Percentiles rank a stretch among this genome's conserved stretches.
Evolutionary conservation across 495 filamentous ascomycete species (phyloP).

Genomic region (Penicillium malachiteum): DNA sequence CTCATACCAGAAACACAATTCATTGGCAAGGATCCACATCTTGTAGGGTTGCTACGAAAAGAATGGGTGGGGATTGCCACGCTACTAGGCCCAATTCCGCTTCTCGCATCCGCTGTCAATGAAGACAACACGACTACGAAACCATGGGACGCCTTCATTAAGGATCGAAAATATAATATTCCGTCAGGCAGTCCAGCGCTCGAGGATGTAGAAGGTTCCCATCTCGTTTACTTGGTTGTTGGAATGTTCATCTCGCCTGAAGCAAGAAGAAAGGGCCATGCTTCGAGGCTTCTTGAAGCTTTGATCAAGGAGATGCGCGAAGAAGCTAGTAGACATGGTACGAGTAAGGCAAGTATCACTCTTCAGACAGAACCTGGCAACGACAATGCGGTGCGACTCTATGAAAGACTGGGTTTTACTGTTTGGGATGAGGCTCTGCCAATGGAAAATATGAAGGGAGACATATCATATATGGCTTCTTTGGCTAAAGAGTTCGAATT

Average conservation of each 20-base stretch:
- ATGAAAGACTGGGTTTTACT: slow-evolving; percentile 47
- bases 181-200: slow-evolving; percentile 5
- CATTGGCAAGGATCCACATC: neutral
- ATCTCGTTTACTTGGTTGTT: slow-evolving; percentile 20
- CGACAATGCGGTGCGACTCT: slow-evolving; percentile 37
- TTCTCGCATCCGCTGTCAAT: slow-evolving; percentile 13
- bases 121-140: slow-evolving; percentile 12
- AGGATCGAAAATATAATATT: slow-evolving; percentile 2
- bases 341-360: slow-evolving; percentile 20
- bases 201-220: slow-evolving; percentile 21
- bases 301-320: slow-evolving; percentile 25
- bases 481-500: slow-evolving; percentile 2
- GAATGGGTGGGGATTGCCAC: slow-evolving; percentile 30
- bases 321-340: slow-evolving; percentile 22
- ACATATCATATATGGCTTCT: neutral
- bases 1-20: slow-evolving; percentile 5
- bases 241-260: slow-evolving; percentile 48
- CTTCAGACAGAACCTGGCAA: slow-evolving; percentile 42
- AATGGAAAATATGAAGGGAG: slow-evolving; percentile 6
- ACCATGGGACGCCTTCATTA: slow-evolving; percentile 13
- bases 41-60: slow-evolving; percentile 14
- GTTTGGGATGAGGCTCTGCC: slow-evolving; percentile 19
- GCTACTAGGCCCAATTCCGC: slow-evolving; percentile 27
- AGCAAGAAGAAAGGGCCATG: slow-evolving; percentile 43
- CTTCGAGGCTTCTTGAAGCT: slow-evolving; percentile 36